Evolutionary conservation across 2,329 filamentous ascomycete genomes (phyloP).

Genomic region (Neurospora crassa): DNA sequence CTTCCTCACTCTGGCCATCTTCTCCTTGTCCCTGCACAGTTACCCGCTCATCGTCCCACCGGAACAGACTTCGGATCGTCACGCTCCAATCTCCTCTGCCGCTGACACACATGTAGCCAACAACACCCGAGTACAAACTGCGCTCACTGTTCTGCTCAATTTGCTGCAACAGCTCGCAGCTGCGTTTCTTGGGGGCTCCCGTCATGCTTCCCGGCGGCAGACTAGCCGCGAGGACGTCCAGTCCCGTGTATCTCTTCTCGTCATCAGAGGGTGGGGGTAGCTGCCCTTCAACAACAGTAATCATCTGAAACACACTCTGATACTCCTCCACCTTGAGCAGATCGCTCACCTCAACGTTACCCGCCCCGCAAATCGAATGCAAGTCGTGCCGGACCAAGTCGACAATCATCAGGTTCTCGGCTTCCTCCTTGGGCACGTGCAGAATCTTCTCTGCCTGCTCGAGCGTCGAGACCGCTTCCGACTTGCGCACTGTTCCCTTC

Average conservation of each 20-base stretch:
- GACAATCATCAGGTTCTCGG: conserved; percentile 97
- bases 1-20: conserved; percentile 20
- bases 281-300: conserved; percentile 72
- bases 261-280: conserved; percentile 27
- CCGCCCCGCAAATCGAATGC: conserved; percentile 70
- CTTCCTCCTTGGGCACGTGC: conserved; percentile 76
- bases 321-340: conserved; percentile 87
- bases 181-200: conserved; percentile 87
- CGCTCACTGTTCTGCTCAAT: conserved; percentile 58
- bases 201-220: conserved; percentile 94
- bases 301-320: conserved; percentile 82
- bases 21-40: conserved; percentile 28
- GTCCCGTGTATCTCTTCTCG: conserved; percentile 44
- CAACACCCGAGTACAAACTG: conserved; percentile 76
- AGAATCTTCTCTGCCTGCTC: conserved; percentile 63
- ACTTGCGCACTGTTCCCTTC: conserved; percentile 91
- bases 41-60: conserved; percentile 51
- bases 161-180: conserved; percentile 67
- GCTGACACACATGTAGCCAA: conserved; percentile 81
- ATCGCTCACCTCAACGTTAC: conserved; percentile 63
- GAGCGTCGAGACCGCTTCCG: conserved; percentile 52
- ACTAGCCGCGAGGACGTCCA: conserved; percentile 67
- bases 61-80: conserved; percentile 74
- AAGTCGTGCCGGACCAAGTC: conserved; percentile 93
- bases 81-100: conserved; percentile 88